phyloP scores from a whole-genome alignment of 2,329 filamentous ascomycete genomes.

The Colletotrichum magnum region DNA sequence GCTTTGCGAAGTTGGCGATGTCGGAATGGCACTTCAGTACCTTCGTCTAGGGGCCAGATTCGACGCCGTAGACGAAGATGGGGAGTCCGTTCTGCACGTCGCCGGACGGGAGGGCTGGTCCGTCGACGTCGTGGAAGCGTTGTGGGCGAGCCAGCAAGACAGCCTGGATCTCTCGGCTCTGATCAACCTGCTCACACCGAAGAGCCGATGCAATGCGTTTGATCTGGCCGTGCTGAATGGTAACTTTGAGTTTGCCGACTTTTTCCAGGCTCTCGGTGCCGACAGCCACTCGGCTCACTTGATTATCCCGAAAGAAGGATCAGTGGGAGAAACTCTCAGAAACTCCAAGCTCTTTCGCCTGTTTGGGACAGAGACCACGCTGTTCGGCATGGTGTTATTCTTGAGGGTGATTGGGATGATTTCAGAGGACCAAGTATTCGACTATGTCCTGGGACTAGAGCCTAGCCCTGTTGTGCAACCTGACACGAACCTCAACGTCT shows the following conservation, averaged over 20 bases:
- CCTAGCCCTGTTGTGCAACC: not conserved
- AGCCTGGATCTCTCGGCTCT: not conserved
- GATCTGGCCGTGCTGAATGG: not conserved
- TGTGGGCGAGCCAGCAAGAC: not conserved
- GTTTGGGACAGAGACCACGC: not conserved
- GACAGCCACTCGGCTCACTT: not conserved
- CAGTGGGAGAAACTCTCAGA: too few relatives aligned
- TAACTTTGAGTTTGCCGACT: not conserved
- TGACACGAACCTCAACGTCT: not conserved
- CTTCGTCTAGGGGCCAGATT: not conserved
- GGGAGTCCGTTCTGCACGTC: not conserved
- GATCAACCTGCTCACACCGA: rapidly evolving
- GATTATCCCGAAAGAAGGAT: not conserved
- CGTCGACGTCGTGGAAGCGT: not conserved
- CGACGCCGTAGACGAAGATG: not conserved
- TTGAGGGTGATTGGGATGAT: not conserved
- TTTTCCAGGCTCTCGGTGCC: not conserved
- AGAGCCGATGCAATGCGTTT: not conserved
- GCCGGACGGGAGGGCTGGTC: not conserved
- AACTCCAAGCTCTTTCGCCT: too few relatives aligned
- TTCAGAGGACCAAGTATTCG: not conserved
- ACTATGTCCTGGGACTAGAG: not conserved
- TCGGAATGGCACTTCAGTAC: not conserved
- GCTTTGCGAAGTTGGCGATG: not conserved
- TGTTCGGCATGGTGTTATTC: not conserved